Conservation (phyloP, 306 rosid genomes). For the Echinosophora koreensis region DNA sequence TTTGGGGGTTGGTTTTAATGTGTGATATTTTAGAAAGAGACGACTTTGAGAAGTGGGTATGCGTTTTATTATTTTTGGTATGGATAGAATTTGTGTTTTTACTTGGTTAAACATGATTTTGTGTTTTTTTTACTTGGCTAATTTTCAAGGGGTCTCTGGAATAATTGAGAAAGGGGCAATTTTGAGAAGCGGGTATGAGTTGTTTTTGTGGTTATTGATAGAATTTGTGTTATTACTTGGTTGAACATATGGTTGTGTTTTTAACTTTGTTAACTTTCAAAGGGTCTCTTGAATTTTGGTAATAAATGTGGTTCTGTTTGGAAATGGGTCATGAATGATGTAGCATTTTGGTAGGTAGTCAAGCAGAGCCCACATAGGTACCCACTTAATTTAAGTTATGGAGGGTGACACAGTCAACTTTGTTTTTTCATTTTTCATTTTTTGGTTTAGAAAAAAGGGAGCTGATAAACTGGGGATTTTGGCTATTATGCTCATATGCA, state of each 20-base stretch:
- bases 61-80: background rate
- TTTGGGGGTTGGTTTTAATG: slow-evolving; percentile 11
- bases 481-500: slow-evolving; percentile 47
- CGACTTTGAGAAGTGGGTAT: slow-evolving; percentile 9
- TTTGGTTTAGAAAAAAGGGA: background rate
- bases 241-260: no score
- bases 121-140: background rate
- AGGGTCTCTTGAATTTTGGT: no score
- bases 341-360: background rate
- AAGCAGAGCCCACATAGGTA: slow-evolving; percentile 23
- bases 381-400: slow-evolving; percentile 18
- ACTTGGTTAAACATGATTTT: background rate
- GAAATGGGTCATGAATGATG: slow-evolving; percentile 18
- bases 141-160: background rate
- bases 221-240: background rate
- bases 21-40: background rate
- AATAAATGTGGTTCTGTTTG: slow-evolving; percentile 2
- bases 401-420: background rate
- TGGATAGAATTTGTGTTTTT: background rate
- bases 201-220: no score
- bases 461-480: slow-evolving; percentile 19
- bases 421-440: background rate
- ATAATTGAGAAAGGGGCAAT: no score
- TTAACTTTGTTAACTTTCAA: no score
- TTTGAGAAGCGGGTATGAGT: no score